These are phyloP conservation scores for Evernia prunastri DNA, from an alignment of 495 filamentous ascomycete genomes.

Conservation along the genomic window DNA sequence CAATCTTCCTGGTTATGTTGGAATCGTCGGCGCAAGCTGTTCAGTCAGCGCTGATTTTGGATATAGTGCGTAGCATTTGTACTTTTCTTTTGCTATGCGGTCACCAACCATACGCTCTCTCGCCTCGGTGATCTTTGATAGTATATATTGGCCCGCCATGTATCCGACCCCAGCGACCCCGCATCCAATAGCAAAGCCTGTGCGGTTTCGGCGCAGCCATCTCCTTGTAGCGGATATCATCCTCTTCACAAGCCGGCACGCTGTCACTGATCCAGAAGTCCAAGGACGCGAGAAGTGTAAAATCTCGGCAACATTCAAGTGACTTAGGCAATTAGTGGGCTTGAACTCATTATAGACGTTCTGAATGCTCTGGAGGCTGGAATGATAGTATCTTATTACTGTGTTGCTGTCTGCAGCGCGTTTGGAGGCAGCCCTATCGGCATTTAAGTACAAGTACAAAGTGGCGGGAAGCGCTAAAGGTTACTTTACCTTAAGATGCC, in stretches of 20 bases:
- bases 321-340: neutral
- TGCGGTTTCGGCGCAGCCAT: conserved; percentile 91
- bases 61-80: conserved; percentile 13
- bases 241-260: conserved; percentile 21
- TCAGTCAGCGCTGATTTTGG: conserved; percentile 9
- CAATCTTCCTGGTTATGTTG: conserved; percentile 99
- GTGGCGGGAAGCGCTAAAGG: too few relatives aligned
- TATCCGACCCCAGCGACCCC: conserved; percentile 87
- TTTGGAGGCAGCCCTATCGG: too few relatives aligned
- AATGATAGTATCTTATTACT: too few relatives aligned
- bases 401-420: too few relatives aligned
- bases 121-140: conserved; percentile 84
- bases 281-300: neutral
- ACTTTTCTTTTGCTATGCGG: conserved; percentile 94
- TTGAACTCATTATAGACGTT: neutral
- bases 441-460: too few relatives aligned
- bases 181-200: conserved; percentile 75
- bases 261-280: neutral
- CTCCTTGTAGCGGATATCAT: conserved; percentile 79
- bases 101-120: conserved; percentile 93
- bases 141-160: conserved; percentile 83
- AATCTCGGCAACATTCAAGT: conserved; percentile 1
- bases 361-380: neutral
- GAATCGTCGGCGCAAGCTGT: conserved; percentile 88
- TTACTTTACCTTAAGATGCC: too few relatives aligned